Conservation (phyloP, 768 basidiomycete species). For the Mycena maculata region DNA sequence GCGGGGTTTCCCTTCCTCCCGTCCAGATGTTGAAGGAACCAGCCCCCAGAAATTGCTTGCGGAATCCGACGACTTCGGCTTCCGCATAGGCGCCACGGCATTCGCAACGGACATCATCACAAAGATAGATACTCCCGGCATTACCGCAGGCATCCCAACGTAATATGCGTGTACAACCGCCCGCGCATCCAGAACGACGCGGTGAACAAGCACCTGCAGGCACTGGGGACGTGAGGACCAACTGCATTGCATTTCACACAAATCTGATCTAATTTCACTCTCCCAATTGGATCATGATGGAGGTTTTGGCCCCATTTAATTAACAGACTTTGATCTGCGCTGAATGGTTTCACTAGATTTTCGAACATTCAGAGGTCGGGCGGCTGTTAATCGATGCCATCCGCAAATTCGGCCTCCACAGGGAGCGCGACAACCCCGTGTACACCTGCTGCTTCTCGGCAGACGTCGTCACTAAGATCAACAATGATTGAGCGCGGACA, state of each 20-base stretch:
- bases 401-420: too few species aligned
- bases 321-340: not conserved
- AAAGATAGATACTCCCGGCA: conserved; percentile 3
- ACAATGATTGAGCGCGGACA: conserved; percentile 19
- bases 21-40: conserved; percentile 26
- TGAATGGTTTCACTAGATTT: conserved; percentile 15
- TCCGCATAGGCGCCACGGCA: conserved; percentile 21
- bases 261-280: too few species aligned
- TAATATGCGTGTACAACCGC: conserved; percentile 14
- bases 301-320: too few species aligned
- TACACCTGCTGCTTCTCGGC: conserved; percentile 17
- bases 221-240: conserved; percentile 10
- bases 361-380: conserved; percentile 23
- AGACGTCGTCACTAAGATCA: conserved; percentile 22
- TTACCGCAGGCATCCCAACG: not conserved
- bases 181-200: conserved; percentile 24
- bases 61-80: conserved; percentile 25
- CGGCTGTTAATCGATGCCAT: conserved; percentile 2
- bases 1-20: not conserved
- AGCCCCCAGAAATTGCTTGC: conserved; percentile 16
- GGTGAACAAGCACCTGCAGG: conserved; percentile 24
- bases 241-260: not conserved
- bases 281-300: too few species aligned
- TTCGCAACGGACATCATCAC: conserved; percentile 24
- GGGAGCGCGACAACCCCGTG: conserved; percentile 14